Evolutionary conservation across 23 red algal genomes (phyloP).

Genomic region (Chondrus crispus): DNA sequence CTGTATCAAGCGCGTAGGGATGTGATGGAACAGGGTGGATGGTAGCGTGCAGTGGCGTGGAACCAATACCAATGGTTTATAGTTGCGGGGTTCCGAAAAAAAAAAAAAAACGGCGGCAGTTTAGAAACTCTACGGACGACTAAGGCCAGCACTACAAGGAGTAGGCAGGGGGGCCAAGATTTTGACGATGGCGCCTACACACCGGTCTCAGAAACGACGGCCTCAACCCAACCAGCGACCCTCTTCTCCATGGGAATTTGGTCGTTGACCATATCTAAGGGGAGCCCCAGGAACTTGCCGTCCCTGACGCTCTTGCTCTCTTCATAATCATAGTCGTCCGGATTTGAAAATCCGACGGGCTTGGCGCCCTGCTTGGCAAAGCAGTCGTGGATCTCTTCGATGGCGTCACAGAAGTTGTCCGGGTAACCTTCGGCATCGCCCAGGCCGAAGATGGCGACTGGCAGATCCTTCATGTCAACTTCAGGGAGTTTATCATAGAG

Average conservation of each 20-base stretch:
- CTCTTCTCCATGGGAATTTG: background rate
- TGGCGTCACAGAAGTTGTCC: conserved; percentile 61
- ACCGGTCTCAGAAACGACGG: too few relatives aligned
- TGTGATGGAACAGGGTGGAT: too few relatives aligned
- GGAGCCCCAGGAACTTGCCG: conserved; percentile 38
- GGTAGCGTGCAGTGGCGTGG: too few relatives aligned
- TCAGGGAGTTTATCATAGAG: conserved; percentile 28
- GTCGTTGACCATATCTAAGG: conserved; percentile 32
- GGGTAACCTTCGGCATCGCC: conserved; percentile 32
- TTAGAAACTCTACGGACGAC: too few relatives aligned
- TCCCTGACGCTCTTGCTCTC: conserved; percentile 18
- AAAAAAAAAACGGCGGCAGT: too few relatives aligned
- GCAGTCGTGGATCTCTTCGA: conserved; percentile 38
- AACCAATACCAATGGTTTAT: too few relatives aligned
- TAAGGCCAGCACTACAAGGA: too few relatives aligned
- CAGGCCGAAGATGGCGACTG: conserved; percentile 38
- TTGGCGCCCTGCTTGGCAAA: conserved; percentile 32
- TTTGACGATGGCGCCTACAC: too few relatives aligned
- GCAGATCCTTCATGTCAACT: background rate
- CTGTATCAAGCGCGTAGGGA: too few relatives aligned
- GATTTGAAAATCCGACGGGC: conserved; percentile 3
- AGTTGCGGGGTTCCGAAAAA: too few relatives aligned
- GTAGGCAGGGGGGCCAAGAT: too few relatives aligned
- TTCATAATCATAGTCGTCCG: conserved; percentile 8
- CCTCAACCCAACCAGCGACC: conserved; percentile 47